Conservation (phyloP, 768 basidiomycete species). For the Psilocybe azurescens region DNA sequence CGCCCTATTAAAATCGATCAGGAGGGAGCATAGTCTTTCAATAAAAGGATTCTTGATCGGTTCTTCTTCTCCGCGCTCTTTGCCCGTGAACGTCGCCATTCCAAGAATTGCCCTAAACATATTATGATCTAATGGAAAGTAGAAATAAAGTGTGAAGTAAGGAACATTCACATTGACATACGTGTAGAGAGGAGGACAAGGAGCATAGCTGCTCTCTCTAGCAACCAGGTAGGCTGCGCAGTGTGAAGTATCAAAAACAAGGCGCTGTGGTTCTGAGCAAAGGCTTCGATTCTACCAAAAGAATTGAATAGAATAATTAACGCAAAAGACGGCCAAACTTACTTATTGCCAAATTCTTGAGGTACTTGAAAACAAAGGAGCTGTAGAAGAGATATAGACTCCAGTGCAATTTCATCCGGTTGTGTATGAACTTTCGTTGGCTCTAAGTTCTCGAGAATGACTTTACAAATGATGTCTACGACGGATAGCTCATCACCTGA, state of each 20-base stretch:
- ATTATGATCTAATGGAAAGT: slow-evolving; percentile 38
- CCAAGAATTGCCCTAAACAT: slow-evolving; percentile 51
- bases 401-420: slow-evolving; percentile 41
- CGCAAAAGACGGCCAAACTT: slow-evolving; percentile 13
- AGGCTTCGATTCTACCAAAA: slow-evolving; percentile 39
- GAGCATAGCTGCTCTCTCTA: slow-evolving; percentile 52
- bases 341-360: slow-evolving; percentile 48
- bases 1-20: slow-evolving; percentile 46
- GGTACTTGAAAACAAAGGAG: slow-evolving; percentile 53
- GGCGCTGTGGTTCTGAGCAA: slow-evolving; percentile 45
- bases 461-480: slow-evolving; percentile 35
- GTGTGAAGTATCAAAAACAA: slow-evolving; percentile 54
- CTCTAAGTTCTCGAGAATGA: slow-evolving; percentile 46
- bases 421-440: slow-evolving; percentile 34
- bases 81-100: slow-evolving; percentile 30
- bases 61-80: slow-evolving; percentile 28
- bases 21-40: slow-evolving; percentile 51
- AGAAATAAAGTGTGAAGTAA: not conserved
- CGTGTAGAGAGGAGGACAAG: slow-evolving; percentile 60
- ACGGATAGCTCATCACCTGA: slow-evolving; percentile 18
- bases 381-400: slow-evolving; percentile 56
- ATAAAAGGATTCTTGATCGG: slow-evolving; percentile 44
- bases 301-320: slow-evolving; percentile 7
- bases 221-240: slow-evolving; percentile 56
- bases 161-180: slow-evolving; percentile 34